Percentiles rank a stretch among this genome's conserved stretches.
Conservation (phyloP, 441 rosid genomes). For the Croton setiger region DNA sequence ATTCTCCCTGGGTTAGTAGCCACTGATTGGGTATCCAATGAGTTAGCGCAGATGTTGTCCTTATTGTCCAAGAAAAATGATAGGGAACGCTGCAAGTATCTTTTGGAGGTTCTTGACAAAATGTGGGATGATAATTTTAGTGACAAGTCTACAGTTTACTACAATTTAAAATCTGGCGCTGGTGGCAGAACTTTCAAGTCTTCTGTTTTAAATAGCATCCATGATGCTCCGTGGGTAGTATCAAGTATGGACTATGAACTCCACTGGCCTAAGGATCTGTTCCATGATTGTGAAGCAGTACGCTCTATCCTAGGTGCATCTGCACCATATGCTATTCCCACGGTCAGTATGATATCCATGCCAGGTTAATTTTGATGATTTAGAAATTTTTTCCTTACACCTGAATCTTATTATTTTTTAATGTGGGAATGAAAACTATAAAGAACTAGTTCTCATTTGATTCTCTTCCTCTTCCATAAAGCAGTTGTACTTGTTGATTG, state of each 20-base stretch:
- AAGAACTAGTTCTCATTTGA: not conserved
- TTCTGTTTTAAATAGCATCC: constrained; percentile 61
- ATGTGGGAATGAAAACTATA: not conserved
- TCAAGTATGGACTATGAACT: constrained; percentile 71
- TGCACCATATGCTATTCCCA: constrained; percentile 89
- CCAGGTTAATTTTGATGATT: not conserved
- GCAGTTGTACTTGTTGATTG: not conserved
- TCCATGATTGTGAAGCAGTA: constrained; percentile 77
- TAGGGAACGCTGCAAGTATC: constrained; percentile 57
- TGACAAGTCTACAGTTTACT: constrained; percentile 51
- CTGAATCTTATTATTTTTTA: not conserved
- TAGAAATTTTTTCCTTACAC: not conserved
- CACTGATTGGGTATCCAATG: constrained; percentile 90
- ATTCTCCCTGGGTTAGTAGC: constrained; percentile 40
- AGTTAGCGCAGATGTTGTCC: constrained; percentile 56
- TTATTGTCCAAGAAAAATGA: constrained; percentile 40
- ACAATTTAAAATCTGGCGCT: constrained; percentile 30
- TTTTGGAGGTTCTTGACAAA: constrained; percentile 69
- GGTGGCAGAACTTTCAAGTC: constrained; percentile 51
- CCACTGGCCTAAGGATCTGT: constrained; percentile 70
- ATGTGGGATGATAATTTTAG: constrained; percentile 71
- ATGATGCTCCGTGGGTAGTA: constrained; percentile 67
- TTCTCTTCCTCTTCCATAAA: not conserved
- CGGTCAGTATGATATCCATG: constrained; percentile 48
- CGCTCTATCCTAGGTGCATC: constrained; percentile 67